phyloP scores from a whole-genome alignment of 208 protist genomes.

The Blechomonas ayalai region DNA sequence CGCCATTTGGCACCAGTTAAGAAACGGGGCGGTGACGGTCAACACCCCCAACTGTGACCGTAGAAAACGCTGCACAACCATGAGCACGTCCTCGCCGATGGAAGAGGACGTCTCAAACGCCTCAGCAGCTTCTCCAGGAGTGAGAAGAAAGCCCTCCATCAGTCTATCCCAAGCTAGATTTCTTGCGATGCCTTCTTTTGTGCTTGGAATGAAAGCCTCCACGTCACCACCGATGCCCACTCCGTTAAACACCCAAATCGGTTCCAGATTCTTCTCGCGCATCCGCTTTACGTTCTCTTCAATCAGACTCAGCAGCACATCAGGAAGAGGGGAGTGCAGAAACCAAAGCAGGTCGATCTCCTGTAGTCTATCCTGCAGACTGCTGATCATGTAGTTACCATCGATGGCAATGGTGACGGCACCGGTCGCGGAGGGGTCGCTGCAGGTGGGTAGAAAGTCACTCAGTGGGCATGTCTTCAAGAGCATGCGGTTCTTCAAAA shows the following conservation, averaged over 20 bases:
- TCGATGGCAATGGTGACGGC: conserved; percentile 66
- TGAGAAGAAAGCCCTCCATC: conserved; percentile 40
- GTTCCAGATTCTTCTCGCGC: conserved; percentile 54
- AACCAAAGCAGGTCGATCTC: conserved; percentile 73
- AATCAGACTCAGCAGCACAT: conserved; percentile 55
- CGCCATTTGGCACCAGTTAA: conserved; percentile 86
- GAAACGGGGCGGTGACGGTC: conserved; percentile 70
- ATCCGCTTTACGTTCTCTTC: conserved; percentile 56
- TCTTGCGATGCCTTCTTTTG: conserved; percentile 40
- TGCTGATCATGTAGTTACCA: conserved; percentile 70
- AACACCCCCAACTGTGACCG: conserved; percentile 53
- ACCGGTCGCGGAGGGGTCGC: conserved; percentile 26
- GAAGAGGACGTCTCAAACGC: conserved; percentile 59
- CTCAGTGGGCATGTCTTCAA: conserved; percentile 30
- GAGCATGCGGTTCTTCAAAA: conserved; percentile 48
- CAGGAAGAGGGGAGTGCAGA: conserved; percentile 63
- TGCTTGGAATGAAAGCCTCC: conserved; percentile 60
- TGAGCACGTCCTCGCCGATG: conserved; percentile 72
- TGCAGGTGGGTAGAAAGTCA: conserved; percentile 36
- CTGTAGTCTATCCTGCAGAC: conserved; percentile 48
- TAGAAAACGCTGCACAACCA: conserved; percentile 70
- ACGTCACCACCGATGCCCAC: conserved; percentile 77
- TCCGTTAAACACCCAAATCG: conserved; percentile 80
- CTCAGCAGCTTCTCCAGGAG: conserved; percentile 29
- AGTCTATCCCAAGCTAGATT: conserved; percentile 62